Percentiles rank a stretch among this genome's conserved stretches.
Evolutionary conservation across 805 yeast species (phyloP).

Genomic region (Nakazawaea molendinolei): DNA sequence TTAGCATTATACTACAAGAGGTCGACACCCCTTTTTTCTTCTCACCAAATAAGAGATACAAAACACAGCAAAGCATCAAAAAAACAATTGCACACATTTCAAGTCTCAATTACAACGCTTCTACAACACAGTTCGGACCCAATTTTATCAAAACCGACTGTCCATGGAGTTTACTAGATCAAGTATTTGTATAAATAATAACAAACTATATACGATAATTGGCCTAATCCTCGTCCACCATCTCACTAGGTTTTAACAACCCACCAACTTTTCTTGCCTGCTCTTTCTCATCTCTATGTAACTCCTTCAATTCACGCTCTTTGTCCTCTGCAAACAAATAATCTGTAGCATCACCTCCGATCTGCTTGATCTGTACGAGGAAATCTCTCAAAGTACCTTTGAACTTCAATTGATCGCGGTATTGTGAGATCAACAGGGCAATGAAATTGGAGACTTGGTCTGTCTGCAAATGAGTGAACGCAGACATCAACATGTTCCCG

Average conservation of each 20-base stretch:
- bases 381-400: constrained; percentile 87
- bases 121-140: constrained; percentile 3
- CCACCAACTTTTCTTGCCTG: constrained; percentile 89
- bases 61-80: neutral
- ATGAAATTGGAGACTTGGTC: constrained; percentile 81
- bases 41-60: constrained; percentile 1
- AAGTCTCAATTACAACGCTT: constrained; percentile 1
- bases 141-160: constrained; percentile 4
- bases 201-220: no score
- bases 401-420: constrained; percentile 69
- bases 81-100: neutral
- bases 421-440: constrained; percentile 65
- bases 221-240: constrained; percentile 90
- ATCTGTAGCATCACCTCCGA: constrained; percentile 93
- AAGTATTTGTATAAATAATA: neutral
- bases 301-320: constrained; percentile 68
- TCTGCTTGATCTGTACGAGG: constrained; percentile 91
- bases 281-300: constrained; percentile 64
- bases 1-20: neutral
- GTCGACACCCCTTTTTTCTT: constrained; percentile 4
- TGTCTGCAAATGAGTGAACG: constrained; percentile 86
- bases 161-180: constrained; percentile 4
- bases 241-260: constrained; percentile 85
- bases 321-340: constrained; percentile 92
- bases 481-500: constrained; percentile 73